These are phyloP conservation scores for Fusarium beomiforme DNA, from an alignment of 2,329 filamentous ascomycete genomes.

Conservation along the genomic window DNA sequence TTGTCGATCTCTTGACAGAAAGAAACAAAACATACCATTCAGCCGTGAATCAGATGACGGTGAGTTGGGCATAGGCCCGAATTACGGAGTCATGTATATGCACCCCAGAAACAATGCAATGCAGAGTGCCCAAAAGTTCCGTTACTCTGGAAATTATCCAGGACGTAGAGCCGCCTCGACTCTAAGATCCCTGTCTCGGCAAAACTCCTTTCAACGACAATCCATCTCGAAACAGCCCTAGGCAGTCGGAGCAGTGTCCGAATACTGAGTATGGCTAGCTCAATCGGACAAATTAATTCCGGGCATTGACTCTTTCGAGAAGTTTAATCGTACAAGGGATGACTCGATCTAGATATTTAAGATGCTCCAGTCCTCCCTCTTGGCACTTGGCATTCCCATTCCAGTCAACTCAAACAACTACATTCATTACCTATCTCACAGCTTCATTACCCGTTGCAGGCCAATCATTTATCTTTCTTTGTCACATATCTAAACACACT, in stretches of 20 bases:
- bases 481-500: not conserved
- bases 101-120: not conserved
- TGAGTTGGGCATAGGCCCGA: not conserved
- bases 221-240: conserved; percentile 3
- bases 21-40: not conserved
- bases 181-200: not conserved
- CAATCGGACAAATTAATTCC: not conserved
- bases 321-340: not conserved
- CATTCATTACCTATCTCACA: not conserved
- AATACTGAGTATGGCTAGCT: not conserved
- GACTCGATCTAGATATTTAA: conserved; percentile 5
- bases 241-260: not conserved
- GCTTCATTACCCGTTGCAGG: conserved; percentile 13
- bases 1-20: not conserved
- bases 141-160: not conserved
- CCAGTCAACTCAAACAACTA: not conserved
- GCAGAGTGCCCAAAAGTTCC: not conserved
- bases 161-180: not conserved
- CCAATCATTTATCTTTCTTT: conserved; percentile 6
- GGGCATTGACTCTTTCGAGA: not conserved
- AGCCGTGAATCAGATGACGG: not conserved
- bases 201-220: not conserved
- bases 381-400: conserved; percentile 13
- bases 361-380: not conserved
- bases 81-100: not conserved